Evolutionary conservation across 75 land plant genomes (phyloP).

Genomic region (Adiantum capillusveneris): DNA sequence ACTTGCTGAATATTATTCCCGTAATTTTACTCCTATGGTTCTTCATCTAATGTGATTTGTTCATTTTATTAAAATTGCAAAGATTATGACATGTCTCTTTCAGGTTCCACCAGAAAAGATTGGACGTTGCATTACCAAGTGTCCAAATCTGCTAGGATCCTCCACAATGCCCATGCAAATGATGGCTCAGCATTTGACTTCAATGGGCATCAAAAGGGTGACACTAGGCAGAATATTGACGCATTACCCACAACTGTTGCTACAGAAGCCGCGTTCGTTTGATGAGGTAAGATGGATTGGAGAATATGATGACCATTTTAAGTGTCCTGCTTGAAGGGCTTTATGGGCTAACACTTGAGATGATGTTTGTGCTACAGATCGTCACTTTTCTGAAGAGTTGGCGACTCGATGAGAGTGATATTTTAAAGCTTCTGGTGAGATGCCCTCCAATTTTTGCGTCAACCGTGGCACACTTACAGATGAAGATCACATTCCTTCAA

Average conservation of each 20-base stretch:
- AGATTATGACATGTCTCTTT: too few relatives aligned
- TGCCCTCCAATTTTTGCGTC: slow-evolving; percentile 71
- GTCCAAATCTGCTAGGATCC: slow-evolving; percentile 81
- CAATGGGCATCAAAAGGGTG: slow-evolving; percentile 43
- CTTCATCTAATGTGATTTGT: too few relatives aligned
- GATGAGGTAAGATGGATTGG: slow-evolving; percentile 51
- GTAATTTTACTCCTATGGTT: too few relatives aligned
- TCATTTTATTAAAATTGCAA: too few relatives aligned
- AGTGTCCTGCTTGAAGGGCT: neutral
- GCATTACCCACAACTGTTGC: slow-evolving; percentile 59
- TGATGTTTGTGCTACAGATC: slow-evolving; percentile 40
- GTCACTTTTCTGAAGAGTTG: slow-evolving; percentile 50
- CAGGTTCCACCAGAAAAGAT: slow-evolving; percentile 60
- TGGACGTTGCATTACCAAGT: slow-evolving; percentile 45
- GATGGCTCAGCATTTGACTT: slow-evolving; percentile 40
- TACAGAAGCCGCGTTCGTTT: slow-evolving; percentile 52
- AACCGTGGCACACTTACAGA: slow-evolving; percentile 50
- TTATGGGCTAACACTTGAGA: too few relatives aligned
- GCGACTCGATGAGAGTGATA: slow-evolving; percentile 41
- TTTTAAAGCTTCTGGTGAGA: slow-evolving; percentile 44
- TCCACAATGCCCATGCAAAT: slow-evolving; percentile 43
- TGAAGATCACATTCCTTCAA: slow-evolving; percentile 51
- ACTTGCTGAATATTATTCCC: too few relatives aligned
- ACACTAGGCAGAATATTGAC: slow-evolving; percentile 53
- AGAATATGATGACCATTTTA: neutral